Base-by-base conservation (phyloP, 2,329 filamentous ascomycete species). In the Penicillium nordicum region DNA sequence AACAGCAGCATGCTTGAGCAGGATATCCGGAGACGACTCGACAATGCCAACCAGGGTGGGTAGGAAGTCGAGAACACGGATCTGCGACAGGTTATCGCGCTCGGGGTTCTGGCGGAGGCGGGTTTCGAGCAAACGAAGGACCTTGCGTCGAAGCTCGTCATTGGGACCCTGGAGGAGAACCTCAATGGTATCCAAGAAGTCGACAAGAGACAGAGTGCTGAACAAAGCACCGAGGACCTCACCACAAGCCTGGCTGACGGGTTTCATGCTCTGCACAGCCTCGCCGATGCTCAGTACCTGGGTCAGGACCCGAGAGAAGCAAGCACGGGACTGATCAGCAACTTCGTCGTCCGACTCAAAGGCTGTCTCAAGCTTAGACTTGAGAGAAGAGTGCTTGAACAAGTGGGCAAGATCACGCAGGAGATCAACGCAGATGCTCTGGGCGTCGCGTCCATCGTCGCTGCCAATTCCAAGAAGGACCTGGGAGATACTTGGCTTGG, bases 131-230 rank as follows among this genome's bases (percentile, higher is more conserved):
- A 93, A 89, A 57, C 83, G 87, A 59, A 93, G 84, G 47, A 92
- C 90, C 75, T 90, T 92, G 62, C 88, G 86, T 1, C 89, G 88
- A 49, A 93, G 80, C 47, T 89, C 84, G 63, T 90, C 82, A 61
- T 91, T 87, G 6, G 89, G 85, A 47, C 88, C 84, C 63, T 89
- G 84, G 36, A 97, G 84, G 30, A 99, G 80, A 29, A 86, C 84
- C 69, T 96, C 90, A 40, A 95, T 88, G 10, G 92, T 89, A 71
- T 90, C 90, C 72, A 97, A 86, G 72, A 97, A 94, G 74, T 97
- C 91, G 50, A 86, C 82, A 3, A 93, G 92, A 0, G 92, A 93
- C 41, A 96, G 81, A 7, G 97, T 83, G 60, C 90, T 88, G 49
- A 99, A 81, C n/a, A 96, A 79, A 60, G 88, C 88, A 18, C 89